Conservation (phyloP, 1,284 basidiomycete species). For the Rhodotorula sp. region DNA sequence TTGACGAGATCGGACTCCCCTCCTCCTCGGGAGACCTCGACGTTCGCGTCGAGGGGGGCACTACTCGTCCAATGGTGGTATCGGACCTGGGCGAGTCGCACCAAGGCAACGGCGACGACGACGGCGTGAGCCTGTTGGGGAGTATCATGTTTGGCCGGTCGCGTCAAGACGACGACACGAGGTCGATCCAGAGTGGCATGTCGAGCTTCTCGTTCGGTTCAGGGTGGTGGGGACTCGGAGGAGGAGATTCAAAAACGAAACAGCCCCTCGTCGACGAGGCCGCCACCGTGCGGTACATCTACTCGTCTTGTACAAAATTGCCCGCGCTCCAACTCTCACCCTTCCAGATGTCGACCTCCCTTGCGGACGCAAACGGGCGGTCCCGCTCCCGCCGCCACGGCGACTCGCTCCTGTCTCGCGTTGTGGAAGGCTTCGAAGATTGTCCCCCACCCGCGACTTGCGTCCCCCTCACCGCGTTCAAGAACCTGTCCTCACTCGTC, state of each 20-base stretch:
- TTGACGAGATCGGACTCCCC: slow-evolving; percentile 71
- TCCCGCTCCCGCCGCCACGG: slow-evolving; percentile 44
- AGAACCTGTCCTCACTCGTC: slow-evolving; percentile 71
- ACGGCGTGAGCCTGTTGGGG: slow-evolving; percentile 55
- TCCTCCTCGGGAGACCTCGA: slow-evolving; percentile 71
- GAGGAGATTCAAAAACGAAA: slow-evolving; percentile 40
- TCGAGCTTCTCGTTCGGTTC: slow-evolving; percentile 68
- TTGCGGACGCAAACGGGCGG: not conserved
- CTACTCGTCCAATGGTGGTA: slow-evolving; percentile 70
- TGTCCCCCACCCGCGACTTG: slow-evolving; percentile 72
- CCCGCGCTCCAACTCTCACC: slow-evolving; percentile 60
- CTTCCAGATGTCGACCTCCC: slow-evolving; percentile 9
- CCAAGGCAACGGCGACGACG: not conserved
- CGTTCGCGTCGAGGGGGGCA: slow-evolving; percentile 62
- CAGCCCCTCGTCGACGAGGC: slow-evolving; percentile 61
- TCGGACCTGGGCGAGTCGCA: slow-evolving; percentile 55
- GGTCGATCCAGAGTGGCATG: slow-evolving; percentile 57
- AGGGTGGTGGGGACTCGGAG: slow-evolving; percentile 61
- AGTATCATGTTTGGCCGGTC: not conserved
- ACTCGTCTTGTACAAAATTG: slow-evolving; percentile 80
- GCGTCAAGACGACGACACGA: slow-evolving; percentile 19
- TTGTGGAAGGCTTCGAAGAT: slow-evolving; percentile 66
- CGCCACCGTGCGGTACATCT: slow-evolving; percentile 71
- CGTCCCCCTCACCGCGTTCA: slow-evolving; percentile 77
- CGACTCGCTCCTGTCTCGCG: slow-evolving; percentile 12